Percentiles rank a stretch among this genome's conserved stretches.
Evolutionary conservation across 768 basidiomycete species (phyloP).

Genomic region (Dioszegia aurantiaca): DNA sequence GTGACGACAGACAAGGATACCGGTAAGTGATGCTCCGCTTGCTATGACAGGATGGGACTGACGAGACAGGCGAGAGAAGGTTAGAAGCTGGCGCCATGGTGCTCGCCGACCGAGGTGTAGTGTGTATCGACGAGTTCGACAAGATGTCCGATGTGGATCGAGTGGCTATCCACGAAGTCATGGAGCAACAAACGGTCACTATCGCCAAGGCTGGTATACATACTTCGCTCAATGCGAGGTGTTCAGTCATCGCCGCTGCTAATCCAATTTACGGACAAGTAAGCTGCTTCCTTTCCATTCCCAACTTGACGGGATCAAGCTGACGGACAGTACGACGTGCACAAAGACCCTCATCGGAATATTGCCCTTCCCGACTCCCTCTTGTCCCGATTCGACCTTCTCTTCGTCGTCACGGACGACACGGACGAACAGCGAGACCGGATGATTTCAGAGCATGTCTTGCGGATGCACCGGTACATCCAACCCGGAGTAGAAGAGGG

Average conservation of each 20-base stretch:
- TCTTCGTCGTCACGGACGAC: slow-evolving; percentile 97
- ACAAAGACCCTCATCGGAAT: slow-evolving; percentile 98
- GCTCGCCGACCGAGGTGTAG: slow-evolving; percentile 94
- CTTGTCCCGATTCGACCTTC: slow-evolving; percentile 94
- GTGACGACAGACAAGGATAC: slow-evolving; percentile 98
- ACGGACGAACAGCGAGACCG: slow-evolving; percentile 93
- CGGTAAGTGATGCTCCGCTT: too few relatives aligned
- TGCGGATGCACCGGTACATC: slow-evolving; percentile 93
- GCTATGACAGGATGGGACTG: background rate
- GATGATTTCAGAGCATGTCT: slow-evolving; percentile 92
- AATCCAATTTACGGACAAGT: slow-evolving; percentile 99
- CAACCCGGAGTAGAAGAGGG: slow-evolving; percentile 96
- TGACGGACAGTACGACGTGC: slow-evolving; percentile 82
- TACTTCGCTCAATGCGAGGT: slow-evolving; percentile 93
- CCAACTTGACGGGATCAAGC: background rate
- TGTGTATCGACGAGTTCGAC: slow-evolving; percentile 99
- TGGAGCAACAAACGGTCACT: slow-evolving; percentile 99
- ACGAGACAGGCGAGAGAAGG: slow-evolving; percentile 64
- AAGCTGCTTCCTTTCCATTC: slow-evolving; percentile 29
- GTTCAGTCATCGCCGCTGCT: slow-evolving; percentile 95
- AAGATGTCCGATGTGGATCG: slow-evolving; percentile 99
- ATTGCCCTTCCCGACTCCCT: slow-evolving; percentile 97
- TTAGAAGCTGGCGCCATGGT: slow-evolving; percentile 99
- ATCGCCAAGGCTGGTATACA: slow-evolving; percentile 99
- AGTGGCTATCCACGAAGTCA: slow-evolving; percentile 99